Evolutionary conservation across 352 stramenopile genomes (phyloP).

Genomic region (Phytophthora sansomeana): DNA sequence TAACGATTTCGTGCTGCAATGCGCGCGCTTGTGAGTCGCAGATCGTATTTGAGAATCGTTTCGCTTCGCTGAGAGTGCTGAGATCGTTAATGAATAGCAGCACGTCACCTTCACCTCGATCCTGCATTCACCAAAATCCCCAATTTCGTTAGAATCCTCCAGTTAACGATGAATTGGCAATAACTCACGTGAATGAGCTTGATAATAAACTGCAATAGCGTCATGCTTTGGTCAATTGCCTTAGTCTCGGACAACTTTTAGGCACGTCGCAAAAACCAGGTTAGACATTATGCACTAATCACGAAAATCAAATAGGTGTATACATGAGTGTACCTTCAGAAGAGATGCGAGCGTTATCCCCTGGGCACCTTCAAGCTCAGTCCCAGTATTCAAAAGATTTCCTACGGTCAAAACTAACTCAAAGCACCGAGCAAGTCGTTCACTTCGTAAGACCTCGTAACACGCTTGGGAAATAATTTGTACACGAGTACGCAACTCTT

Average conservation of each 20-base stretch:
- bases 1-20: conserved; percentile 57
- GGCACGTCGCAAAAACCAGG: not conserved
- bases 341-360: conserved; percentile 79
- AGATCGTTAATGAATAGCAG: conserved; percentile 76
- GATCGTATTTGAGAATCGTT: conserved; percentile 75
- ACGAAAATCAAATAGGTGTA: not conserved
- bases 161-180: not conserved
- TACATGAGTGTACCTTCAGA: conserved; percentile 59
- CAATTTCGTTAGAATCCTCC: not conserved
- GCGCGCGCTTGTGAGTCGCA: conserved; percentile 63
- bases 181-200: conserved; percentile 76
- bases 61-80: conserved; percentile 55
- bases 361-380: conserved; percentile 68
- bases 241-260: conserved; percentile 83
- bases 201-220: conserved; percentile 81
- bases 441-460: conserved; percentile 70
- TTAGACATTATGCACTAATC: not conserved
- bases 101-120: conserved; percentile 76
- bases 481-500: conserved; percentile 57
- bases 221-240: conserved; percentile 75
- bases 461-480: conserved; percentile 64
- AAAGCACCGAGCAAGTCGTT: conserved; percentile 77
- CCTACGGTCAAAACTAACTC: conserved; percentile 80
- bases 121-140: conserved; percentile 34
- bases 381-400: conserved; percentile 79